Conservation (phyloP, 169 alveolate genomes). For the Eimeria necatrix region DNA sequence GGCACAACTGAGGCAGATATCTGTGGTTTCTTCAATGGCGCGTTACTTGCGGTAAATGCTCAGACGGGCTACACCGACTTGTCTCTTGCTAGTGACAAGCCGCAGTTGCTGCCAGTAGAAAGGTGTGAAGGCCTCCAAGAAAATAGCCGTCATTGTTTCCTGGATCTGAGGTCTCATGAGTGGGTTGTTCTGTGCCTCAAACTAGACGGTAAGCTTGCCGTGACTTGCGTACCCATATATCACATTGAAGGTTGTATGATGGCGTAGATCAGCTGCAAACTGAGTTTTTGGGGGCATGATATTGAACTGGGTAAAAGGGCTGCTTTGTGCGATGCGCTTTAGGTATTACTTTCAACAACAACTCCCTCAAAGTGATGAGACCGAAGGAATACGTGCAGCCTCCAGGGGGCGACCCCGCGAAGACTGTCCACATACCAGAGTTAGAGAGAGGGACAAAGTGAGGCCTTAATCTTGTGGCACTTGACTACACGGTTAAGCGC, state of each 20-base stretch:
- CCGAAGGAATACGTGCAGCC: slow-evolving; percentile 91
- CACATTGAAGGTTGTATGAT: neutral
- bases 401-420: slow-evolving; percentile 89
- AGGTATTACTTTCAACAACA: slow-evolving; percentile 88
- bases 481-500: too few species aligned
- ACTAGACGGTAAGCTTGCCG: slow-evolving; percentile 86
- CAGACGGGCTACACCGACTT: slow-evolving; percentile 76
- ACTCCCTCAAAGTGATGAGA: slow-evolving; percentile 87
- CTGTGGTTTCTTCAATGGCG: slow-evolving; percentile 82
- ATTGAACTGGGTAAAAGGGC: neutral
- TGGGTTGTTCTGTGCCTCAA: slow-evolving; percentile 89
- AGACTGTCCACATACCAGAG: slow-evolving; percentile 77
- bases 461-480: neutral
- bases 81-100: slow-evolving; percentile 66
- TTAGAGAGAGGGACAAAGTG: slow-evolving; percentile 24
- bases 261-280: neutral
- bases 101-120: slow-evolving; percentile 80
- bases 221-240: neutral
- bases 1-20: slow-evolving; percentile 83
- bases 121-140: slow-evolving; percentile 82
- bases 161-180: slow-evolving; percentile 90
- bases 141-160: slow-evolving; percentile 86
- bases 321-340: neutral
- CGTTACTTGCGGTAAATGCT: slow-evolving; percentile 81
- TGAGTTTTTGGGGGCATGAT: neutral